These are phyloP conservation scores for Candida qinlingensis DNA, from an alignment of 805 yeast genomes.

Conservation along the genomic window DNA sequence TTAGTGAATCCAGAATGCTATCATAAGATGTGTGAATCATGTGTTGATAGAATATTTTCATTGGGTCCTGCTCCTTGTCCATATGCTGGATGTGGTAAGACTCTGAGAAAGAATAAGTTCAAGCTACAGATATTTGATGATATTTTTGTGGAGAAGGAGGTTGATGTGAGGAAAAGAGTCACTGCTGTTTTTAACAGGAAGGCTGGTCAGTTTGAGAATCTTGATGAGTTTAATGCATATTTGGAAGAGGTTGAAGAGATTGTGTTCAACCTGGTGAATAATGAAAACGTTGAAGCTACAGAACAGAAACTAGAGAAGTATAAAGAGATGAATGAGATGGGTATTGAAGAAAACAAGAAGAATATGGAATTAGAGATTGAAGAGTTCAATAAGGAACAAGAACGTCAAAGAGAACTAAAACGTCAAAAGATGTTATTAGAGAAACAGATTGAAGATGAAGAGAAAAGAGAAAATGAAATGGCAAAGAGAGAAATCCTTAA, in stretches of 20 bases:
- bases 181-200: slow-evolving; percentile 74
- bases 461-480: slow-evolving; percentile 45
- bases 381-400: slow-evolving; percentile 56
- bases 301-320: slow-evolving; percentile 62
- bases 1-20: slow-evolving; percentile 96
- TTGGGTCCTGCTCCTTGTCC: slow-evolving; percentile 98
- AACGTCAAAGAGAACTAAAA: slow-evolving; percentile 64
- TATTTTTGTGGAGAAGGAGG: slow-evolving; percentile 82
- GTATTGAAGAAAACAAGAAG: slow-evolving; percentile 71
- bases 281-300: slow-evolving; percentile 62
- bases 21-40: slow-evolving; percentile 94
- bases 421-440: slow-evolving; percentile 46
- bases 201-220: slow-evolving; percentile 58
- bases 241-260: slow-evolving; percentile 80
- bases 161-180: slow-evolving; percentile 81
- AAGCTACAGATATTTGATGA: slow-evolving; percentile 93
- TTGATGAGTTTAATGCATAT: slow-evolving; percentile 66
- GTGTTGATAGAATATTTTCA: slow-evolving; percentile 92
- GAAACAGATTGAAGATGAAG: slow-evolving; percentile 59
- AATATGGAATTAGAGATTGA: slow-evolving; percentile 67
- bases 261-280: slow-evolving; percentile 69
- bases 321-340: slow-evolving; percentile 67
- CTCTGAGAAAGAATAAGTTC: slow-evolving; percentile 80
- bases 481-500: slow-evolving; percentile 54
- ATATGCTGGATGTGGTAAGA: slow-evolving; percentile 83